Base-by-base conservation (phyloP, 2,329 filamentous ascomycete species). In the Nannizziopsis barbatae region DNA sequence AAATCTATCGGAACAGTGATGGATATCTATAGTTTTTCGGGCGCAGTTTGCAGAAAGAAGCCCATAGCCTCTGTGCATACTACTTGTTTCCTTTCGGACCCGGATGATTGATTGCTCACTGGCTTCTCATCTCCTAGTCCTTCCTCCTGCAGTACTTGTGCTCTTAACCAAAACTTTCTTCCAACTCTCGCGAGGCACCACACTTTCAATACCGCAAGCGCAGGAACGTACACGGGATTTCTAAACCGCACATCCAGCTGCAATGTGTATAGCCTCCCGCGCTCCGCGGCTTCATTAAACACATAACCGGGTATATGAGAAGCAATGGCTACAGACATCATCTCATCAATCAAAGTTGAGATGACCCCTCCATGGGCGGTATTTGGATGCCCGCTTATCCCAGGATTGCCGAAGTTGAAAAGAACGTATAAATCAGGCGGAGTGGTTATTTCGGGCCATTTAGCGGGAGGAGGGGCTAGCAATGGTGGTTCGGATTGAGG, bases 311-410 rank as follows among this genome's bases (percentile, higher is more conserved):
- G 54, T 8, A 58, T 52, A 55, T 65, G 63, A 20, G 61, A 51
- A 47, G 62, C 60, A 22, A 68, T 60, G 10, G 62, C 62, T 11
- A 68, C 51, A 1, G 66, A 68, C 65, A 71, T 70, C 18, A 65
- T 60, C 56, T 72, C 69, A 49, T 72, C 69, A 18, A 72, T 60
- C 17, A 70, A 50, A 3, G 65, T 65, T 22, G 65, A 64, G 10
- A 67, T 53, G 31, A 70, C 55, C 12, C 68, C 68, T 3, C 68
- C 68, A 44, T 71, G 68, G 15, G 62, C 63, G 1, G 63, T 64
- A 3, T 52, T 50, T 1, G 67, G 64, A 51, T 70, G 66, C 2
- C 68, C 67, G 18, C 61, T 62, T 3, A 71, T 51, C 6, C 66
- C 68, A 1, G 64, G 64, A 5, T 54, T 56, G 1, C 54, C 55